These are phyloP conservation scores for Neonectria neomacrospora DNA, from an alignment of 2,329 filamentous ascomycete genomes.

Conservation along the genomic window DNA sequence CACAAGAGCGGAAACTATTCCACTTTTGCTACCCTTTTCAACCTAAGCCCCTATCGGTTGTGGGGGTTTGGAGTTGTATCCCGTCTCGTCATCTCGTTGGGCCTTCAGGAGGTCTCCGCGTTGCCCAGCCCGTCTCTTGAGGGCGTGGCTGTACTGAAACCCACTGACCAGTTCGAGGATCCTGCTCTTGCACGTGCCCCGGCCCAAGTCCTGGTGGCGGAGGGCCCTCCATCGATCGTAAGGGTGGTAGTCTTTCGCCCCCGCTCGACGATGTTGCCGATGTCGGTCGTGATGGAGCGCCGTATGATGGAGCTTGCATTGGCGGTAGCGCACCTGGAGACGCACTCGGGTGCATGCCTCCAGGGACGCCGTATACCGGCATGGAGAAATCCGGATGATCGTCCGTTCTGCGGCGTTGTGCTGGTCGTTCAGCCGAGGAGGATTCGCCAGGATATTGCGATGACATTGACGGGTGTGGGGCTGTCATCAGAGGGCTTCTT, in stretches of 20 bases:
- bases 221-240: conserved; percentile 58
- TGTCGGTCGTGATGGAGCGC: conserved; percentile 51
- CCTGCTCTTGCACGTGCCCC: conserved; percentile 48
- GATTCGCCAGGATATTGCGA: conserved; percentile 55
- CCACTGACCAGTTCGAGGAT: conserved; percentile 52
- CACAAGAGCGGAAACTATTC: not conserved
- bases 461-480: conserved; percentile 44
- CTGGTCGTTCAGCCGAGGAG: conserved; percentile 57
- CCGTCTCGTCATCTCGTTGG: conserved; percentile 27
- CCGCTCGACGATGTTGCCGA: conserved; percentile 52
- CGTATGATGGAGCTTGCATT: conserved; percentile 53
- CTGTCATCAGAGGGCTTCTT: conserved; percentile 49
- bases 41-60: conserved; percentile 1
- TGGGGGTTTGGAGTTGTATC: conserved; percentile 14
- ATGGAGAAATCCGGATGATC: conserved; percentile 57
- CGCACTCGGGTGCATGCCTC: conserved; percentile 42
- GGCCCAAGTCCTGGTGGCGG: conserved; percentile 41
- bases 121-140: conserved; percentile 53
- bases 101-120: conserved; percentile 42
- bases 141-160: conserved; percentile 46
- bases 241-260: conserved; percentile 59
- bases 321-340: conserved; percentile 55
- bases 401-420: conserved; percentile 60
- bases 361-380: conserved; percentile 52
- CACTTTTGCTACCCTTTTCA: not conserved